These are phyloP conservation scores for Platanthera zijinensis DNA, from an alignment of 106 monocot genomes.

Conservation along the genomic window DNA sequence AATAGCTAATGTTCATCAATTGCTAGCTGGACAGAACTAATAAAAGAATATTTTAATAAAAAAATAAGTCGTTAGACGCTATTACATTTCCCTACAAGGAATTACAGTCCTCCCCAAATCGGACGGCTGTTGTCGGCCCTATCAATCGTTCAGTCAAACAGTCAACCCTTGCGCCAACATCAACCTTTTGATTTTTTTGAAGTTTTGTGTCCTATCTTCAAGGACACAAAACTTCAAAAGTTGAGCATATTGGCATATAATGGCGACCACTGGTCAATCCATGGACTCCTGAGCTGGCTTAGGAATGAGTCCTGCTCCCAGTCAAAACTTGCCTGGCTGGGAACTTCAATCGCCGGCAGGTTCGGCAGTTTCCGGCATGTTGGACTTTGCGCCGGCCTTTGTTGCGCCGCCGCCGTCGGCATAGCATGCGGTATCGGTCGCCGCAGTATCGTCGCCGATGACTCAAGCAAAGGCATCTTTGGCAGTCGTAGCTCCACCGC, in stretches of 20 bases:
- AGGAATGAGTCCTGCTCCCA: conserved; percentile 46
- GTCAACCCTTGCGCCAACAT: background rate
- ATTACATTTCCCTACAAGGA: no score
- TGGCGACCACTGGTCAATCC: conserved; percentile 7
- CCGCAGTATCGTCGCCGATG: background rate
- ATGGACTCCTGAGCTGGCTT: conserved; percentile 6
- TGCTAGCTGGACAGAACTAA: no score
- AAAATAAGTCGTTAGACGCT: no score
- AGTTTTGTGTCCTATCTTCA: no score
- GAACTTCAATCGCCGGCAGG: conserved; percentile 45
- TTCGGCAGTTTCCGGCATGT: background rate
- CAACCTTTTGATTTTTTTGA: no score
- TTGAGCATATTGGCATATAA: conserved; percentile 3
- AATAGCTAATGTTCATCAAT: no score
- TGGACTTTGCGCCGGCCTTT: background rate
- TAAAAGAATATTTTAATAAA: no score
- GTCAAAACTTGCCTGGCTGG: conserved; percentile 17
- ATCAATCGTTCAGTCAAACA: background rate
- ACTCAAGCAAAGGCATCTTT: background rate
- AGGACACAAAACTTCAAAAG: background rate
- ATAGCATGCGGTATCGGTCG: background rate
- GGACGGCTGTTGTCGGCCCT: background rate
- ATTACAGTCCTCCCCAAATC: background rate
- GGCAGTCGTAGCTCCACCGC: background rate
- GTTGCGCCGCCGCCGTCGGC: no score